Evolutionary conservation across 306 rosid species (phyloP).

Genomic region (Prunus padus): DNA sequence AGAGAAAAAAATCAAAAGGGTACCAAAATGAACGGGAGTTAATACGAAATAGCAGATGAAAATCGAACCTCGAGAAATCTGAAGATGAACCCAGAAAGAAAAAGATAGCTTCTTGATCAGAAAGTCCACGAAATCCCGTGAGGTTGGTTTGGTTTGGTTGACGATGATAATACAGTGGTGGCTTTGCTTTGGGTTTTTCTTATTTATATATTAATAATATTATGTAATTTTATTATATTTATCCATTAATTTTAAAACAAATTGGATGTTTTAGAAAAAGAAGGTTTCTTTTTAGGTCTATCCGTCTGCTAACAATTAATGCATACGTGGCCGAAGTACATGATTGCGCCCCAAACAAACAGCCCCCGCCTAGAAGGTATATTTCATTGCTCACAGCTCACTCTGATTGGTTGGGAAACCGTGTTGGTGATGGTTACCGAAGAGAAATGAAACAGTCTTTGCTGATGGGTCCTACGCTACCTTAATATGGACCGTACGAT

Average conservation of each 20-base stretch:
- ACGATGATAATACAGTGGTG: conserved; percentile 16
- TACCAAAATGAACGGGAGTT: background rate
- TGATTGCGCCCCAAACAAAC: background rate
- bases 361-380: background rate
- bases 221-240: no score
- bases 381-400: background rate
- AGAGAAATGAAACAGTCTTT: no score
- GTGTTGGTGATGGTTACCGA: background rate
- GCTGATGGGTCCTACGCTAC: background rate
- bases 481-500: background rate
- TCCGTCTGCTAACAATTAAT: background rate
- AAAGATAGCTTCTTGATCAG: conserved; percentile 30
- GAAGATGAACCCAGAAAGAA: conserved; percentile 17
- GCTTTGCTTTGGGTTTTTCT: conserved; percentile 1
- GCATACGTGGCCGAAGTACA: background rate
- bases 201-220: background rate
- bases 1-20: no score
- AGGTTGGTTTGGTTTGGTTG: conserved; percentile 32
- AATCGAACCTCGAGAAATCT: conserved; percentile 27
- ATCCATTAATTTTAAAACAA: background rate
- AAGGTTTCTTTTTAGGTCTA: background rate
- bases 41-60: background rate
- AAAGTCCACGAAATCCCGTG: conserved; percentile 22
- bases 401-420: background rate
- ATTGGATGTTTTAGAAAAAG: background rate